These are phyloP conservation scores for Metschnikowia picachoensis DNA, from an alignment of 805 yeast genomes.

Conservation along the genomic window DNA sequence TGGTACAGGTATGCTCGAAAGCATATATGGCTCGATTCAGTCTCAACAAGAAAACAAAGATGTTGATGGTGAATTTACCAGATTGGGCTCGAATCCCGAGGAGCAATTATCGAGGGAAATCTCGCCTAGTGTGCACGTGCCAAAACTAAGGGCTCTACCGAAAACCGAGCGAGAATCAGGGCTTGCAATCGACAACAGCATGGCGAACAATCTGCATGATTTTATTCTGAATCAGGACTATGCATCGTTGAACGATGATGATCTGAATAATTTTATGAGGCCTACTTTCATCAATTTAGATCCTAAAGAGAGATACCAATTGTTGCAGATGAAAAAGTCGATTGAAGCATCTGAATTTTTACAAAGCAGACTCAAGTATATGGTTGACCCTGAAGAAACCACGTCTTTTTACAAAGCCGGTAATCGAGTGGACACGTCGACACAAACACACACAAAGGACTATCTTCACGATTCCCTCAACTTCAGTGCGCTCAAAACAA, in stretches of 20 bases:
- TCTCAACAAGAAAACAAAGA: slow-evolving; percentile 4
- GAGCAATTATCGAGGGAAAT: slow-evolving; percentile 9
- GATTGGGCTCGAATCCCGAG: slow-evolving; percentile 6
- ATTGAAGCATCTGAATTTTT: slow-evolving; percentile 34
- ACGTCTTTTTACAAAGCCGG: slow-evolving; percentile 15
- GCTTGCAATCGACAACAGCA: too few relatives aligned
- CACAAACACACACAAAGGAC: slow-evolving; percentile 37
- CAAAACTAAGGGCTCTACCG: slow-evolving; percentile 17
- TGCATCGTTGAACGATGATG: slow-evolving; percentile 34
- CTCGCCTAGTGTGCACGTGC: slow-evolving; percentile 17
- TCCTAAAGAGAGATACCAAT: slow-evolving; percentile 40
- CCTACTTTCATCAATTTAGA: slow-evolving; percentile 44
- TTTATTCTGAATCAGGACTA: slow-evolving; percentile 28
- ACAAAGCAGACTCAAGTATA: slow-evolving; percentile 33
- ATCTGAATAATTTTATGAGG: slow-evolving; percentile 34
- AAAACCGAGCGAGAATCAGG: not conserved
- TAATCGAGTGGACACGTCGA: slow-evolving; percentile 37
- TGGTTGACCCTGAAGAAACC: slow-evolving; percentile 41
- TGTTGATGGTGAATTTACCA: slow-evolving; percentile 5
- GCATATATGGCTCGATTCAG: slow-evolving; percentile 8
- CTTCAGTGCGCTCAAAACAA: slow-evolving; percentile 21
- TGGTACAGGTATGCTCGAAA: slow-evolving; percentile 6
- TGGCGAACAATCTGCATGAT: slow-evolving; percentile 10
- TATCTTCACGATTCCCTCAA: slow-evolving; percentile 28
- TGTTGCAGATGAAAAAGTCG: slow-evolving; percentile 37